Conservation (phyloP, 805 yeast species). For the Sungouiozyma intestinalis region DNA sequence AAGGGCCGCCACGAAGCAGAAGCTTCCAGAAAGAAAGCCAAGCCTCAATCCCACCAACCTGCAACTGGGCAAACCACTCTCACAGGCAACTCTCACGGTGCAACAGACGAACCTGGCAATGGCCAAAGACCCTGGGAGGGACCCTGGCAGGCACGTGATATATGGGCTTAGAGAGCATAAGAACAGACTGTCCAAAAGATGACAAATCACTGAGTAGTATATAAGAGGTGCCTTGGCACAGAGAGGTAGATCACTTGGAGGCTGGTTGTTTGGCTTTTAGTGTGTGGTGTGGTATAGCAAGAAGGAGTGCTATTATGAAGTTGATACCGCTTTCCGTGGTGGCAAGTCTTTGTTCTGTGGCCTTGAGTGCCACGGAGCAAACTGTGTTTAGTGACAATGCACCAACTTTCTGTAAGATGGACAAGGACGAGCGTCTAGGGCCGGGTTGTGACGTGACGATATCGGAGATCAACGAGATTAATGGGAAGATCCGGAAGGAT, state of each 20-base stretch:
- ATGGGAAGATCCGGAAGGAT: conserved; percentile 42
- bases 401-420: conserved; percentile 25
- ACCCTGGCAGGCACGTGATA: neutral
- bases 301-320: neutral
- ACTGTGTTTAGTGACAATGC: conserved; percentile 1
- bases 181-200: neutral
- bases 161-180: neutral
- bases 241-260: no score
- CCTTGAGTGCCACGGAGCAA: neutral
- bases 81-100: no score
- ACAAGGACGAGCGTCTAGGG: conserved; percentile 24
- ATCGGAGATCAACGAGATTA: conserved; percentile 41
- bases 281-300: neutral
- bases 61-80: no score
- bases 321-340: neutral
- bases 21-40: neutral
- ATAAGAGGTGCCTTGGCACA: no score
- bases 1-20: neutral
- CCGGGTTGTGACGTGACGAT: conserved; percentile 34
- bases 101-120: no score
- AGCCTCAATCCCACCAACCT: no score
- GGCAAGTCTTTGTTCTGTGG: neutral
- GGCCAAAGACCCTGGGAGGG: no score
- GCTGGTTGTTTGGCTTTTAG: neutral
- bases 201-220: neutral